phyloP scores from a whole-genome alignment of 2,329 filamentous ascomycete genomes.

The Plectosphaerella plurivora region DNA sequence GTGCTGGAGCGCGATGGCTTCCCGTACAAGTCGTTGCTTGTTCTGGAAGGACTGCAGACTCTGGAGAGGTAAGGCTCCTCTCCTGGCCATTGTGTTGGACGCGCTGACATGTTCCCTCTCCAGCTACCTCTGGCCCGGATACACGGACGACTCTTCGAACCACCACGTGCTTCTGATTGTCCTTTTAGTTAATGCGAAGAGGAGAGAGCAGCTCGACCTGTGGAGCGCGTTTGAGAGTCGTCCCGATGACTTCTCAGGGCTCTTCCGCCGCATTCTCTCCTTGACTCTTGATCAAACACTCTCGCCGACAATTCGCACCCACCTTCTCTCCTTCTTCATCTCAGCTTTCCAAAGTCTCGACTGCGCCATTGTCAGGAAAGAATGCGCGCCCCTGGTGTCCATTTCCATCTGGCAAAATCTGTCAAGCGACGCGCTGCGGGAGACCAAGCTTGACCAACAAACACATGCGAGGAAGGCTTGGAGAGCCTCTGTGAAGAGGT shows the following conservation, averaged over 20 bases:
- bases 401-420: conserved; percentile 96
- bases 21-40: conserved; percentile 68
- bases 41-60: conserved; percentile 85
- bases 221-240: conserved; percentile 84
- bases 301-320: conserved; percentile 63
- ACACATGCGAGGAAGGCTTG: conserved; percentile 82
- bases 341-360: conserved; percentile 92
- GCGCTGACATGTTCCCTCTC: conserved; percentile 16
- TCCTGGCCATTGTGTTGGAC: background rate
- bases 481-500: conserved; percentile 82
- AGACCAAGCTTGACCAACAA: conserved; percentile 66
- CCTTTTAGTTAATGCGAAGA: conserved; percentile 82
- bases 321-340: conserved; percentile 87
- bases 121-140: conserved; percentile 93
- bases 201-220: conserved; percentile 77
- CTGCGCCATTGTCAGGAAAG: conserved; percentile 82
- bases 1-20: conserved; percentile 78
- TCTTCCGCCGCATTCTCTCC: conserved; percentile 87
- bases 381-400: conserved; percentile 91
- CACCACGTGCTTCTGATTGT: conserved; percentile 86
- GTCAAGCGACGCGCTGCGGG: conserved; percentile 69
- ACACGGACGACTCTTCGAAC: conserved; percentile 83
- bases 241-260: conserved; percentile 75
- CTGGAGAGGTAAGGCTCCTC: conserved; percentile 64
- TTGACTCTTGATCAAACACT: conserved; percentile 73